Base-by-base conservation (phyloP, 352 stramenopile genomes). In the Phytopythium cucurbitacearum region DNA sequence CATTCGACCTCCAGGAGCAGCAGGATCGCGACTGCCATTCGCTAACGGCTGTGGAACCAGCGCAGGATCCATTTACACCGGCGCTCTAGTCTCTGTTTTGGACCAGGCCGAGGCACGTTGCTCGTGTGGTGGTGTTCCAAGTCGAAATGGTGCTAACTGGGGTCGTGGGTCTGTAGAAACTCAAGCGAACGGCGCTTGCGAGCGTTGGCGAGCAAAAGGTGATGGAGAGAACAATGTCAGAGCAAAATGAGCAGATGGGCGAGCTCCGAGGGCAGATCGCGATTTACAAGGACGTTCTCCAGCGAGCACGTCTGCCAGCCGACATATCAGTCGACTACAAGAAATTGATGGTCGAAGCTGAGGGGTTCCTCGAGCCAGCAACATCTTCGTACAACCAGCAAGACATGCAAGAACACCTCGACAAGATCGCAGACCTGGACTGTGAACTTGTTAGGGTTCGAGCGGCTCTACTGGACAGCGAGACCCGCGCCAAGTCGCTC, bases 281-380 rank as follows among this genome's bases (percentile, higher is more conserved):
- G 4, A 67, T 86, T 33, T 90, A 86, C 58, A 90, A 85, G 55
- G 77, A 89, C 40, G 66, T 67, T 6, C 57, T 90, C 4, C 63
- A 60, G 3, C 77, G 69, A 40, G 70, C 77, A 8, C 44, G 53
- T 34, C 45, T 53, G 13, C 13, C 48, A 9, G 37, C 45, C 11
- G 48, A 53, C 28, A 32, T 8, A 48, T 51, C 8, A 9, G 37
- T 49, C n/a, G 32, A 16, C 16, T 12, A n/a, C 59, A 48, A 64
- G 34, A 45, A 63, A 68, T 21, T 38, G 43, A 3, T 47, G 42
- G 9, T 59, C 51, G 6, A 5, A 50, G 3, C 21, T 28, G 21
- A 28, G 21, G 21, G 21, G 21, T 28, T 28, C 21, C 21, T 28
- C 21, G 21, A 28, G 21, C 21, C 21, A 28, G 21, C 21, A 28